Conservation (phyloP, 2,329 filamentous ascomycete species). For the Trichoderma aggressivum region DNA sequence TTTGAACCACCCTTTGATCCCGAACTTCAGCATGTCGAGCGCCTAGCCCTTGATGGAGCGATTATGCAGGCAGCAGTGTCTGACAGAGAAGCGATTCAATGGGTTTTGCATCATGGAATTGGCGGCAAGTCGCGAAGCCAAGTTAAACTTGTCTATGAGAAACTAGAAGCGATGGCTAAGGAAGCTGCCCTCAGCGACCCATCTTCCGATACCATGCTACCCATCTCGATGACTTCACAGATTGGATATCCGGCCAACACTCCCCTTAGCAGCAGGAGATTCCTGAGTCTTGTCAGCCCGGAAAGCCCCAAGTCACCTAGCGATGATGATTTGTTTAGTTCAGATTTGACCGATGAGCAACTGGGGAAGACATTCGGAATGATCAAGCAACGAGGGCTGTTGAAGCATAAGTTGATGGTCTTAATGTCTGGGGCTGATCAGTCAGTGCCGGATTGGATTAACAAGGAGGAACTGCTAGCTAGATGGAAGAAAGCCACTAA, state of each 20-base stretch:
- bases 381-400: constrained; percentile 34
- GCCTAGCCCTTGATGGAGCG: constrained; percentile 52
- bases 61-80: constrained; percentile 63
- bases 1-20: constrained; percentile 24
- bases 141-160: constrained; percentile 34
- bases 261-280: constrained; percentile 30
- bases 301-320: constrained; percentile 47
- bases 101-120: constrained; percentile 34
- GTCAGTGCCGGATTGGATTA: constrained; percentile 40
- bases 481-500: constrained; percentile 42
- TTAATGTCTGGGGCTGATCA: constrained; percentile 46
- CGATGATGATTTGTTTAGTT: constrained; percentile 64
- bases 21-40: constrained; percentile 31
- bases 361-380: constrained; percentile 54
- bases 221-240: constrained; percentile 30
- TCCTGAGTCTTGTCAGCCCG: constrained; percentile 46
- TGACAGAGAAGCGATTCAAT: constrained; percentile 53
- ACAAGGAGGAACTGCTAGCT: constrained; percentile 41
- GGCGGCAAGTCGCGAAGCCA: constrained; percentile 28
- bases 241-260: constrained; percentile 29
- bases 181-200: constrained; percentile 24
- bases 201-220: constrained; percentile 31
- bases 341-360: constrained; percentile 51
- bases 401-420: constrained; percentile 39
- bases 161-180: constrained; percentile 37